Base-by-base conservation (phyloP, 495 filamentous ascomycete species). In the Penicillium pulvis region DNA sequence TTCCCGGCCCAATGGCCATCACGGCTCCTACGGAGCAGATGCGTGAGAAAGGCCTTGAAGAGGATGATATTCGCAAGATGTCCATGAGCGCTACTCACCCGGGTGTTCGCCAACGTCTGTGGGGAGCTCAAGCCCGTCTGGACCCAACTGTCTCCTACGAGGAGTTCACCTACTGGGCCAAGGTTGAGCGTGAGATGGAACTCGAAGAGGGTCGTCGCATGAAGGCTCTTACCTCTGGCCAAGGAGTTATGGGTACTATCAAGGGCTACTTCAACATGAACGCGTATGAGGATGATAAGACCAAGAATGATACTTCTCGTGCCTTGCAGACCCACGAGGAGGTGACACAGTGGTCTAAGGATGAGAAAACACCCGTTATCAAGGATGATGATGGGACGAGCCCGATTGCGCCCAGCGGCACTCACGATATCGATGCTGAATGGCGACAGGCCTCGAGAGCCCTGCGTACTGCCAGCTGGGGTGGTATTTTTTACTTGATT, bases 401-500 rank as follows among this genome's bases (percentile, higher is more conserved):
- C 43, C 46, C 60, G n/a, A 44, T 59, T 19, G 24, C 28, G 3
- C 60, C 60, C 10, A 28, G 50, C 24, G 1, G 19, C 35, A 46
- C 46, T 8, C 45, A 58, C 30, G 57, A 53, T 4, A 47, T 55
- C 9, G 73, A 74, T 14, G 70, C 66, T 6, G 78, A 82, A 53
- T 80, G 79, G 73, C 62, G 69, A 30, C 63, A 65, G 50, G 77
- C 79, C n/a, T 69, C 68, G 41, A 67, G 81, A 31, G 81, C 81
- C 5, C 52, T 79, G 52, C 65, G 78, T 28, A 82, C 78, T 10
- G 79, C 79, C 16, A 71, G 73, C 20, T 81, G 79, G 79, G 78
- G 77, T 24, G 68, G 73, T 20, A 59, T 76, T 36, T 87, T 87
- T 69, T 87, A 80, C 63, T 74, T 87, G 48, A 85, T 87, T 58